phyloP scores from a whole-genome alignment of 371 early-diverging fungal species.

The Mucor lusitanicus region DNA sequence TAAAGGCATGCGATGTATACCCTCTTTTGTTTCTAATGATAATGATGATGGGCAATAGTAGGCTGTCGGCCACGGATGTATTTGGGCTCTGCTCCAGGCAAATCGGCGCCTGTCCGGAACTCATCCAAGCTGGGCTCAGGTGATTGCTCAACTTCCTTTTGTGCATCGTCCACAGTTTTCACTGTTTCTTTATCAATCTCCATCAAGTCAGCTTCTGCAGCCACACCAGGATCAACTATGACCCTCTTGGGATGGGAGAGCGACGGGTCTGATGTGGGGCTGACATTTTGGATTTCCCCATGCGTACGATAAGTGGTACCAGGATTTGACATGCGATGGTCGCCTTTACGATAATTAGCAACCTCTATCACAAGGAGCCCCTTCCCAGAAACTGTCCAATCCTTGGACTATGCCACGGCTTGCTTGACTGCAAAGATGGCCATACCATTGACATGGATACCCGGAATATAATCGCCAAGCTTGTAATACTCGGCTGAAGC shows the following conservation, averaged over 20 bases:
- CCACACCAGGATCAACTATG: conserved; percentile 64
- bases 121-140: conserved; percentile 75
- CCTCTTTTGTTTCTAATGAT: background rate
- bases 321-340: conserved; percentile 99
- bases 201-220: conserved; percentile 87
- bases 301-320: conserved; percentile 94
- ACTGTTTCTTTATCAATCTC: conserved; percentile 88
- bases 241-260: conserved; percentile 87
- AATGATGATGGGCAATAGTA: conserved; percentile 56
- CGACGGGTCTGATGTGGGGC: conserved; percentile 84
- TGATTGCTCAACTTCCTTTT: conserved; percentile 78
- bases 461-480: conserved; percentile 95
- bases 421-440: conserved; percentile 89
- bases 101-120: conserved; percentile 83
- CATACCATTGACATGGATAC: conserved; percentile 90
- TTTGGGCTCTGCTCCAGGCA: conserved; percentile 68
- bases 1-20: conserved; percentile 27
- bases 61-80: conserved; percentile 76
- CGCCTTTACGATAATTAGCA: conserved; percentile 97
- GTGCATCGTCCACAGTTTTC: conserved; percentile 79
- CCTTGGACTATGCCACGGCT: conserved; percentile 78
- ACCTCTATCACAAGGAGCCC: conserved; percentile 96
- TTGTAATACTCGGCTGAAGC: conserved; percentile 93
- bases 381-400: conserved; percentile 75
- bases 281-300: conserved; percentile 95